Conservation (phyloP, 1,284 basidiomycete species). For the Sporisorium graminicola region DNA sequence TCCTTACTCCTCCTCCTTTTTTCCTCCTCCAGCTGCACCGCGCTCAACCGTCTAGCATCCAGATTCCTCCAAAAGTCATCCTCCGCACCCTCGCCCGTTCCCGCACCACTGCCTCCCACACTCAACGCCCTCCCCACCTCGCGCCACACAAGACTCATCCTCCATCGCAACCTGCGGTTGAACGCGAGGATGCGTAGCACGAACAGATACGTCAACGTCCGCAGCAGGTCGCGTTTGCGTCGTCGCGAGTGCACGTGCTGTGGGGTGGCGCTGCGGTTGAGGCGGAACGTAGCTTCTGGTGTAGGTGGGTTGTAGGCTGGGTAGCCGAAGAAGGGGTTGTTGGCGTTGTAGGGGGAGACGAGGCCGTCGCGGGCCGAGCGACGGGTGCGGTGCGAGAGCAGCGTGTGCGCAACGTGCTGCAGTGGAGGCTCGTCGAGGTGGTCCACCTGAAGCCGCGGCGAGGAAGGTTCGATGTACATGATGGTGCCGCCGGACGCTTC, state of each 20-base stretch:
- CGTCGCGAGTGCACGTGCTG: constrained; percentile 54
- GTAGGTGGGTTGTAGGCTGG: constrained; percentile 71
- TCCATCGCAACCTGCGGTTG: constrained; percentile 54
- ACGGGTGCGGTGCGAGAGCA: constrained; percentile 63
- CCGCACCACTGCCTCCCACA: constrained; percentile 13
- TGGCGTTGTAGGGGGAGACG: constrained; percentile 70
- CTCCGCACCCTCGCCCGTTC: constrained; percentile 8
- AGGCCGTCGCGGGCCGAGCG: constrained; percentile 57
- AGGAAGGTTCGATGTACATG: constrained; percentile 47
- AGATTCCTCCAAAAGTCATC: constrained; percentile 48
- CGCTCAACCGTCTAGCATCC: constrained; percentile 18
- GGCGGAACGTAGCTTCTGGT: constrained; percentile 19
- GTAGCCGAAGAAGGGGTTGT: constrained; percentile 88
- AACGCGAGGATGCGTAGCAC: constrained; percentile 61
- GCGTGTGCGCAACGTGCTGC: constrained; percentile 30
- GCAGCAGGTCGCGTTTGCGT: constrained; percentile 64
- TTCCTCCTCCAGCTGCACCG: constrained; percentile 3
- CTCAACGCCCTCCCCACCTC: constrained; percentile 20
- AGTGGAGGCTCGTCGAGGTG: constrained; percentile 53
- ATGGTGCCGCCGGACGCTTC: constrained; percentile 29
- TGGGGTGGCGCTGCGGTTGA: constrained; percentile 15
- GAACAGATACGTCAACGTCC: constrained; percentile 67
- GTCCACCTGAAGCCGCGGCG: constrained; percentile 50
- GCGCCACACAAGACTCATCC: constrained; percentile 23
- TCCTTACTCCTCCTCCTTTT: neutral